Evolutionary conservation across 2,329 filamentous ascomycete species (phyloP).

Genomic region (Diplodia mutila): DNA sequence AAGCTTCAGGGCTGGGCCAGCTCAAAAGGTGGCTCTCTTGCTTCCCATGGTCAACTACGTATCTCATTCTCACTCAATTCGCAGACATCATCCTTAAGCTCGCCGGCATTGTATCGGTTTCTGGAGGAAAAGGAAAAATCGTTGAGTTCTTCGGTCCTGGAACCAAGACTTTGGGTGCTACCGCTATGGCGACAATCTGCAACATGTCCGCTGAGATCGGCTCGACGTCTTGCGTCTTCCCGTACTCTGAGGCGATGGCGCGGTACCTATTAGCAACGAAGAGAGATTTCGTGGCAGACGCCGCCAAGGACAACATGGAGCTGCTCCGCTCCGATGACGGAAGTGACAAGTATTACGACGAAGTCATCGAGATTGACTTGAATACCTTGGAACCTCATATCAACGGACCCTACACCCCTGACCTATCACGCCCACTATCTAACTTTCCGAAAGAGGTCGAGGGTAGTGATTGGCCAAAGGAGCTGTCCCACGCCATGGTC

Average conservation of each 20-base stretch:
- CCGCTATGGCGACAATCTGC: conserved; percentile 45
- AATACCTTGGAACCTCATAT: conserved; percentile 41
- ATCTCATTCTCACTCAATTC: not conserved
- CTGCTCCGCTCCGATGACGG: conserved; percentile 37
- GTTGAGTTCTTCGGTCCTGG: conserved; percentile 46
- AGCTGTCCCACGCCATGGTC: conserved; percentile 39
- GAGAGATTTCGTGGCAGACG: conserved; percentile 32
- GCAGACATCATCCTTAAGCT: conserved; percentile 45
- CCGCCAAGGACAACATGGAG: conserved; percentile 31
- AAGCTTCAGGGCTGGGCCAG: conserved; percentile 39
- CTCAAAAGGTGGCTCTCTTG: conserved; percentile 30
- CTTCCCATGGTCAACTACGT: not conserved
- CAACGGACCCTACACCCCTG: conserved; percentile 44
- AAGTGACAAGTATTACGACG: conserved; percentile 40
- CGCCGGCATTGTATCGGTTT: conserved; percentile 41
- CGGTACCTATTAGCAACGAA: conserved; percentile 40
- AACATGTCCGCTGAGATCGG: conserved; percentile 47
- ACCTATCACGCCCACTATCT: conserved; percentile 41
- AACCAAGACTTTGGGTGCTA: conserved; percentile 38
- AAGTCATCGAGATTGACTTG: conserved; percentile 43
- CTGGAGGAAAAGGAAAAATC: conserved; percentile 42
- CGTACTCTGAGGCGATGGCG: conserved; percentile 40
- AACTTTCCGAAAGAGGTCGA: conserved; percentile 34
- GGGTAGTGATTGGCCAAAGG: conserved; percentile 37
- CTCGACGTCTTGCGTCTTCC: conserved; percentile 44